A percentile compares a stretch with the other conserved stretches of the same genome.
Conservation (phyloP, 2,329 filamentous ascomycete species). For the Helminthosporium solani region DNA sequence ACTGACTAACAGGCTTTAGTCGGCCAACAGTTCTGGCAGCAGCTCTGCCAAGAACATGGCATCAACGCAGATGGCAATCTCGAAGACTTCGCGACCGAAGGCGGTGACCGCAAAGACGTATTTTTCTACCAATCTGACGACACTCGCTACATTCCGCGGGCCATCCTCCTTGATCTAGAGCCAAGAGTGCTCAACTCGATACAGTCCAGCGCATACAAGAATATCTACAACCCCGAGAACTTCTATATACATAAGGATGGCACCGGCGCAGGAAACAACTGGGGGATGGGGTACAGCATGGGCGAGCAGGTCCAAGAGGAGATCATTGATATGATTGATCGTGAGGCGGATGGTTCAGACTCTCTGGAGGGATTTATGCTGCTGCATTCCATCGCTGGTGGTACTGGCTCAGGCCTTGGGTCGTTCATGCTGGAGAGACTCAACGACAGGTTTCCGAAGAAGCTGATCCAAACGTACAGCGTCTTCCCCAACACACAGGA, state of each 20-base stretch:
- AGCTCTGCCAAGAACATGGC: slow-evolving; percentile 95
- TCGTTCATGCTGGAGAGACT: slow-evolving; percentile 92
- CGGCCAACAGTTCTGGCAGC: slow-evolving; percentile 98
- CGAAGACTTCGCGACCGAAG: slow-evolving; percentile 96
- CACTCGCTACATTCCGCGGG: slow-evolving; percentile 94
- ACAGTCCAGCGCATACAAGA: slow-evolving; percentile 90
- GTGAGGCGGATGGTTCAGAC: slow-evolving; percentile 96
- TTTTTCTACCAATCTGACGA: slow-evolving; percentile 99
- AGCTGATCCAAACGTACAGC: slow-evolving; percentile 98
- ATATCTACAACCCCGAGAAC: slow-evolving; percentile 99
- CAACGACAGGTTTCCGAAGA: slow-evolving; percentile 97
- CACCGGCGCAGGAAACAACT: slow-evolving; percentile 94
- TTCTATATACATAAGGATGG: slow-evolving; percentile 96
- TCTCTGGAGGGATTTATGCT: slow-evolving; percentile 99
- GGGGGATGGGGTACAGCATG: slow-evolving; percentile 93
- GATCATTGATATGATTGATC: slow-evolving; percentile 99
- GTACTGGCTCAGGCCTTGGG: slow-evolving; percentile 92
- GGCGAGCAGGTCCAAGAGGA: slow-evolving; percentile 92
- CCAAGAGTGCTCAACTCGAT: slow-evolving; percentile 89
- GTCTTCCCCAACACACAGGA: slow-evolving; percentile 95
- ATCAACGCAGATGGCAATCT: slow-evolving; percentile 97
- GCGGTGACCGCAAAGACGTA: slow-evolving; percentile 96
- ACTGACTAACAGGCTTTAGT: slow-evolving; percentile 56
- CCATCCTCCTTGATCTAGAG: slow-evolving; percentile 92
- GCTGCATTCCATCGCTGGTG: slow-evolving; percentile 94